These are phyloP conservation scores for Rhodotorula sp. DNA, from an alignment of 1,284 basidiomycete genomes.

Conservation along the genomic window DNA sequence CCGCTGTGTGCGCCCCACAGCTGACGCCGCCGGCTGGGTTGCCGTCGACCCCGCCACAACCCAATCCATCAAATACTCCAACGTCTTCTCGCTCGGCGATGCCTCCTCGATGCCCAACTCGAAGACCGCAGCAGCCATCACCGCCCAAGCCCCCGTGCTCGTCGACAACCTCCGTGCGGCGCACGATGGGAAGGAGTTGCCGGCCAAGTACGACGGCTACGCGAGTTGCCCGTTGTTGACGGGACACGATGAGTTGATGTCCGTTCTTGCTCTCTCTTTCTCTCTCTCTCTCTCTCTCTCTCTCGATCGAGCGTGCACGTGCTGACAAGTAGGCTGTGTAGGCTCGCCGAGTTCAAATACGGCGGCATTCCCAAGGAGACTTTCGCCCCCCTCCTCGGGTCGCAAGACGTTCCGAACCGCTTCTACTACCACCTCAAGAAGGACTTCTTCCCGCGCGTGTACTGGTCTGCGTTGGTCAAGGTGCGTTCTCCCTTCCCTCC, in stretches of 20 bases:
- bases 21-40: constrained; percentile 82
- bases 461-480: constrained; percentile 79
- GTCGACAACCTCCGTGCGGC: constrained; percentile 82
- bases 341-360: constrained; percentile 78
- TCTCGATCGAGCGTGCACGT: constrained; percentile 33
- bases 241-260: constrained; percentile 76
- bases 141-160: constrained; percentile 85
- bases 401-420: constrained; percentile 64
- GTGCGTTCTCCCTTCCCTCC: constrained; percentile 34
- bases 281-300: not conserved
- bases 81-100: constrained; percentile 88
- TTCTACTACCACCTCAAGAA: constrained; percentile 87
- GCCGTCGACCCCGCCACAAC: constrained; percentile 77
- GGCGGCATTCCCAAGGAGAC: constrained; percentile 69
- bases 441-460: constrained; percentile 83
- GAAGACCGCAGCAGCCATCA: constrained; percentile 94
- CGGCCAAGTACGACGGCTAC: constrained; percentile 55
- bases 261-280: not conserved
- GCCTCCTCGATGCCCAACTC: constrained; percentile 87
- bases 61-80: constrained; percentile 74
- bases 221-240: constrained; percentile 60
- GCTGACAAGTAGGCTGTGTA: not conserved
- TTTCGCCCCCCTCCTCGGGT: constrained; percentile 61
- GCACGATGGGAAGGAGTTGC: constrained; percentile 60
- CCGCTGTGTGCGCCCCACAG: too few species aligned